Conservation (phyloP, 2,329 filamentous ascomycete genomes). For the Pseudocercospora vitis region DNA sequence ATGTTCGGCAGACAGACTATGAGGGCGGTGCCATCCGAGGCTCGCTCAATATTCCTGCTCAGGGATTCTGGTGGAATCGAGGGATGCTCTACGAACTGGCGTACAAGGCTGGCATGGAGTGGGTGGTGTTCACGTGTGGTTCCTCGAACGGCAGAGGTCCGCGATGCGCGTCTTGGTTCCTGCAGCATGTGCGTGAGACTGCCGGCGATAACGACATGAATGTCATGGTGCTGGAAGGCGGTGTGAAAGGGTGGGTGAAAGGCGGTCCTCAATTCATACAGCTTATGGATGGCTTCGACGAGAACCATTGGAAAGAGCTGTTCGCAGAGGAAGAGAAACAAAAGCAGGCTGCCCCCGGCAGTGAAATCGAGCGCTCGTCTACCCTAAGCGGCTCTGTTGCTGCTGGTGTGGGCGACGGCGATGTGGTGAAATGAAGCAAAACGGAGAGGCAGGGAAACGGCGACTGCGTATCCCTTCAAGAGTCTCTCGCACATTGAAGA, state of each 20-base stretch:
- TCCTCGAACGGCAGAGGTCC: slow-evolving; percentile 35
- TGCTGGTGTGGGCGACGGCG: background rate
- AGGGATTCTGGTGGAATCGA: slow-evolving; percentile 49
- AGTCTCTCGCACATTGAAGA: too few relatives aligned
- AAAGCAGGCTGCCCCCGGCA: background rate
- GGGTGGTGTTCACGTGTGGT: slow-evolving; percentile 51
- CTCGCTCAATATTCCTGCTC: slow-evolving; percentile 51
- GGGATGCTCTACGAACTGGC: slow-evolving; percentile 47
- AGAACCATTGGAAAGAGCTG: slow-evolving; percentile 45
- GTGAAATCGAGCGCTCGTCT: background rate
- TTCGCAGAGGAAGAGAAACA: slow-evolving; percentile 33
- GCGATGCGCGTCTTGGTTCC: slow-evolving; percentile 41
- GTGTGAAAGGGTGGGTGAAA: slow-evolving; percentile 50
- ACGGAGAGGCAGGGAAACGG: background rate
- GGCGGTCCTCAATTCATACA: slow-evolving; percentile 41
- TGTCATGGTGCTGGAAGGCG: slow-evolving; percentile 45
- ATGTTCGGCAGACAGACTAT: slow-evolving; percentile 51
- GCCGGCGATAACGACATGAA: slow-evolving; percentile 42
- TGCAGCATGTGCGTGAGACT: slow-evolving; percentile 37
- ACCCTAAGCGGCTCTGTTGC: background rate
- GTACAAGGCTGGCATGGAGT: slow-evolving; percentile 46
- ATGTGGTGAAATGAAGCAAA: background rate
- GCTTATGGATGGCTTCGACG: slow-evolving; percentile 44
- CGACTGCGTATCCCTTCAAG: too few relatives aligned
- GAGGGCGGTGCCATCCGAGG: slow-evolving; percentile 48